These are phyloP conservation scores for Astrothelium macrocarpum DNA, from an alignment of 495 filamentous ascomycete genomes.

Conservation along the genomic window DNA sequence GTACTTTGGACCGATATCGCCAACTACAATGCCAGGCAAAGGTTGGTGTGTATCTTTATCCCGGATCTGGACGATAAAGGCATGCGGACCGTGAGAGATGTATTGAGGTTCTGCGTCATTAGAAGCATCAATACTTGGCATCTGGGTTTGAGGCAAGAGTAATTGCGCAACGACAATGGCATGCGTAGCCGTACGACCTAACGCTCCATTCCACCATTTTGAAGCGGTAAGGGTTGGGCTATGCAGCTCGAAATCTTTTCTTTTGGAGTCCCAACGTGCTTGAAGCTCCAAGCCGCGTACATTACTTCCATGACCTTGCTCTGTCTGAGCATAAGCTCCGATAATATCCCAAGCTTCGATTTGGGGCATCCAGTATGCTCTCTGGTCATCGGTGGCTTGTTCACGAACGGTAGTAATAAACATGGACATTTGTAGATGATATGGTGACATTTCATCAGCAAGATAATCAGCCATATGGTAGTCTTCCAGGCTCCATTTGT, in stretches of 20 bases:
- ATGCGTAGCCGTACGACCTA: conserved; percentile 39
- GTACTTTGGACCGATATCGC: conserved; percentile 43
- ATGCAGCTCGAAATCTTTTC: conserved; percentile 39
- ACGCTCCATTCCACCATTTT: conserved; percentile 44
- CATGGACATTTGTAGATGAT: conserved; percentile 32
- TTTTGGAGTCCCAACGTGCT: conserved; percentile 35
- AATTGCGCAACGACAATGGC: conserved; percentile 41
- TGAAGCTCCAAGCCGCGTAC: conserved; percentile 39
- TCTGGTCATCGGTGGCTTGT: conserved; percentile 38
- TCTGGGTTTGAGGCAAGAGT: conserved; percentile 28
- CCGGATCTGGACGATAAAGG: conserved; percentile 42
- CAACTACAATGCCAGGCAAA: conserved; percentile 36
- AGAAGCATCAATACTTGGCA: background rate
- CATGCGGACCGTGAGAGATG: conserved; percentile 37
- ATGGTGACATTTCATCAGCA: conserved; percentile 40
- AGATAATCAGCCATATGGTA: conserved; percentile 40
- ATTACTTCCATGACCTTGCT: conserved; percentile 43
- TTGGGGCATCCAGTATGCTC: conserved; percentile 37
- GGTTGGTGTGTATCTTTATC: conserved; percentile 37
- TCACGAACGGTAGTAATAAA: conserved; percentile 36
- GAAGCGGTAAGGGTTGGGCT: conserved; percentile 40
- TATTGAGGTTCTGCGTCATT: conserved; percentile 20
- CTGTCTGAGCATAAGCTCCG: conserved; percentile 40
- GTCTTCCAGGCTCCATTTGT: conserved; percentile 37
- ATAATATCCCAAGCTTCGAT: conserved; percentile 38